Percentiles rank a stretch among this genome's conserved stretches.
These are phyloP conservation scores for Tricholoma sp. DNA, from an alignment of 768 basidiomycete genomes.

Conservation along the genomic window DNA sequence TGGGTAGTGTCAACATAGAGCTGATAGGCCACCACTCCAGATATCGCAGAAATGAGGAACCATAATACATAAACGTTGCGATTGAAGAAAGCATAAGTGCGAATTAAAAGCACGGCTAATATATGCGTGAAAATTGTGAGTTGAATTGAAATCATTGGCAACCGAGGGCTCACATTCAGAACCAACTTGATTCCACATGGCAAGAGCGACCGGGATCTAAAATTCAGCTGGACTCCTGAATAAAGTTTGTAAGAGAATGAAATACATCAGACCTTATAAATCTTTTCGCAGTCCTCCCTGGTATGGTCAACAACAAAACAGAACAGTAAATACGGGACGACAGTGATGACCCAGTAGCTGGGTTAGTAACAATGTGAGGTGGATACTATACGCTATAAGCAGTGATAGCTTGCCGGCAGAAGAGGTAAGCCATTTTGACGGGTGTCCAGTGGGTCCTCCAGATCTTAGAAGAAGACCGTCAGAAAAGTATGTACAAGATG, in stretches of 20 bases:
- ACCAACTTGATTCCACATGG: slow-evolving; percentile 86
- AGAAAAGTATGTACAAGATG: slow-evolving; percentile 16
- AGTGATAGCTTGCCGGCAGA: slow-evolving; percentile 60
- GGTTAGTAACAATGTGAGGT: not conserved
- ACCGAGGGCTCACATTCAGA: slow-evolving; percentile 54
- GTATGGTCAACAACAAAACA: slow-evolving; percentile 71
- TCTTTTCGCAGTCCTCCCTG: slow-evolving; percentile 56
- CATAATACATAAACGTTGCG: slow-evolving; percentile 63
- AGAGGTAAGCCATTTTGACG: slow-evolving; percentile 77
- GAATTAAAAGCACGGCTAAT: slow-evolving; percentile 71
- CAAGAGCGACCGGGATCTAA: slow-evolving; percentile 74
- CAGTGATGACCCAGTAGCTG: slow-evolving; percentile 80
- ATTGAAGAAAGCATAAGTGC: slow-evolving; percentile 85
- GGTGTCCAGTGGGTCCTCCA: slow-evolving; percentile 85
- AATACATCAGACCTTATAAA: slow-evolving; percentile 50
- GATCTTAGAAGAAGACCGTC: slow-evolving; percentile 38
- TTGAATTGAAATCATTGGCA: slow-evolving; percentile 6
- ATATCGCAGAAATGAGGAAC: slow-evolving; percentile 58
- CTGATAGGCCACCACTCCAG: slow-evolving; percentile 76
- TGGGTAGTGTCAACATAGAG: slow-evolving; percentile 74
- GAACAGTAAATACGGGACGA: slow-evolving; percentile 74
- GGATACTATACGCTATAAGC: slow-evolving; percentile 6
- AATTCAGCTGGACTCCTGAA: not conserved
- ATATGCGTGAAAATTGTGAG: slow-evolving; percentile 14
- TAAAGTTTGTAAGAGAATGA: not conserved